Evolutionary conservation across 1,284 basidiomycete species (phyloP).

Genomic region (Boletus sp.): DNA sequence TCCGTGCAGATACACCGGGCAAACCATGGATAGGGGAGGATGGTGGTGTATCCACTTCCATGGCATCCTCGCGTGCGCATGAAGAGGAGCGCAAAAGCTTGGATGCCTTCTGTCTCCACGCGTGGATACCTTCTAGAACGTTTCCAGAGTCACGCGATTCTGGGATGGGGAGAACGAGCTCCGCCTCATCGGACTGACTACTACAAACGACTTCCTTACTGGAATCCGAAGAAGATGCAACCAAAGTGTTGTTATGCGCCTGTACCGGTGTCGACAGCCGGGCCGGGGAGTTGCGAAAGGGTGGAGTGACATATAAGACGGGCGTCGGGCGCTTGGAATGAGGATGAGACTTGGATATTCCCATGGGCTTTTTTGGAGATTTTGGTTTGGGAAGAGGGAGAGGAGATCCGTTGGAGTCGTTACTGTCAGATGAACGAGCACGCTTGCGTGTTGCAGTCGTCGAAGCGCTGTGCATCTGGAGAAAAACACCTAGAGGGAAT

Average conservation of each 20-base stretch:
- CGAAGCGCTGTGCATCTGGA: slow-evolving; percentile 11
- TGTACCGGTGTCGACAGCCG: slow-evolving; percentile 2
- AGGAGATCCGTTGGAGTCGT: background rate
- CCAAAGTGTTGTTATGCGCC: background rate
- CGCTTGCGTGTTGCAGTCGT: slow-evolving; percentile 25
- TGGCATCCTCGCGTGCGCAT: slow-evolving; percentile 8
- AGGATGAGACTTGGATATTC: slow-evolving; percentile 3
- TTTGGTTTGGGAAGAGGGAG: slow-evolving; percentile 14
- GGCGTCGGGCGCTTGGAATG: slow-evolving; percentile 4
- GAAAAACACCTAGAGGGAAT: slow-evolving; percentile 15
- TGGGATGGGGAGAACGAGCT: slow-evolving; percentile 38
- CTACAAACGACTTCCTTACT: slow-evolving; percentile 50
- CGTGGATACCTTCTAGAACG: slow-evolving; percentile 39
- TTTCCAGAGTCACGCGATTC: slow-evolving; percentile 25
- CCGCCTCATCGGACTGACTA: slow-evolving; percentile 66
- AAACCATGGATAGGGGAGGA: slow-evolving; percentile 9
- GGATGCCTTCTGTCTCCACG: slow-evolving; percentile 39
- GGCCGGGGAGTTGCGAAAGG: slow-evolving; percentile 5
- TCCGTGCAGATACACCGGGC: background rate
- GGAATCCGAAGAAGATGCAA: slow-evolving; percentile 17
- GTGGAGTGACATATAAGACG: slow-evolving; percentile 11
- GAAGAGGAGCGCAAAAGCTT: slow-evolving; percentile 11
- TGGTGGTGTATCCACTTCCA: slow-evolving; percentile 28
- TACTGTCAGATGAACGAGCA: slow-evolving; percentile 27
- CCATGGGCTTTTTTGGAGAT: slow-evolving; percentile 15